Conservation (phyloP, 371 early-diverging fungal species). For the Homolaphlyctis polyrhiza region DNA sequence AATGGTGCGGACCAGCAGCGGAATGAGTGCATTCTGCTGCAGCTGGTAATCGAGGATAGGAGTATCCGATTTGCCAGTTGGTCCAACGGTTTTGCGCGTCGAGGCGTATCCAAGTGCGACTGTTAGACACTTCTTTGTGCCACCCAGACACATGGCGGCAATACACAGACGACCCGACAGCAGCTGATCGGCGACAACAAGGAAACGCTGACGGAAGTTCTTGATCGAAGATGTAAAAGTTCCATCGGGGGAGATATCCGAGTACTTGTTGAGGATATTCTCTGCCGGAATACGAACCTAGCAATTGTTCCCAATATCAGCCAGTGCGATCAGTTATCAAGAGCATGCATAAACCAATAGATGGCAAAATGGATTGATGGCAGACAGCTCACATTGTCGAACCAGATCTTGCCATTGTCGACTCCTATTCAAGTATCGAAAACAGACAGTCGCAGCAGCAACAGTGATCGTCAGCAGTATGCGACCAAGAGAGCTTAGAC, state of each 20-base stretch:
- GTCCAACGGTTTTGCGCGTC: constrained; percentile 62
- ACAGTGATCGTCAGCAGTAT: too few species aligned
- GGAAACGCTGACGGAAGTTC: constrained; percentile 58
- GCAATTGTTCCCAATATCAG: too few species aligned
- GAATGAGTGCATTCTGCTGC: constrained; percentile 66
- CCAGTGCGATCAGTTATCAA: not conserved
- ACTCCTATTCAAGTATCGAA: constrained; percentile 52
- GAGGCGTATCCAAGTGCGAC: constrained; percentile 65
- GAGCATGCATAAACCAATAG: not conserved
- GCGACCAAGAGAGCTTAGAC: not conserved
- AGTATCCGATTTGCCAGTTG: constrained; percentile 65
- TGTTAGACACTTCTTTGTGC: constrained; percentile 45
- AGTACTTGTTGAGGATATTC: constrained; percentile 63
- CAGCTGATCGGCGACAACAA: constrained; percentile 69
- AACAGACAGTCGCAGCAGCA: constrained; percentile 3
- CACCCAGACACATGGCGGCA: constrained; percentile 57
- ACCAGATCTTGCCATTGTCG: constrained; percentile 59
- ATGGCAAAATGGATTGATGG: not conserved
- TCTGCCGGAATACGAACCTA: constrained; percentile 56
- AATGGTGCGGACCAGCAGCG: constrained; percentile 57
- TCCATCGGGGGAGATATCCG: constrained; percentile 59
- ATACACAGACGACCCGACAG: constrained; percentile 64
- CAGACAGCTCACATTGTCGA: constrained; percentile 19
- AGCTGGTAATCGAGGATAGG: constrained; percentile 68
- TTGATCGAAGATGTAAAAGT: constrained; percentile 45